These are phyloP conservation scores for Quercus phellos DNA, from an alignment of 331 rosid genomes.

Conservation along the genomic window DNA sequence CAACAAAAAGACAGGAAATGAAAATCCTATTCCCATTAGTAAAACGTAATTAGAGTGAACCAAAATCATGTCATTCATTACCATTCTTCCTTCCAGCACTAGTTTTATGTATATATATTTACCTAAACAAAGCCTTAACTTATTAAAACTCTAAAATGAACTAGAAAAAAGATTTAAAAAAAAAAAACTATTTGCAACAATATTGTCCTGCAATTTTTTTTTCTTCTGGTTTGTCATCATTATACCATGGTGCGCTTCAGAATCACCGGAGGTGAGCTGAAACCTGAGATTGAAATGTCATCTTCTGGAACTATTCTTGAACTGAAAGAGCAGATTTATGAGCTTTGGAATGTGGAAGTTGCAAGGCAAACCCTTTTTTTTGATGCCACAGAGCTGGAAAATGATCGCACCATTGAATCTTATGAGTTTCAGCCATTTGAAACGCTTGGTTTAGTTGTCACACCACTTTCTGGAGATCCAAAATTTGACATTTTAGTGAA, in stretches of 20 bases:
- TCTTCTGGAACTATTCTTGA: neutral
- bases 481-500: slow-evolving; percentile 18
- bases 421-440: neutral
- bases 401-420: neutral
- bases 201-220: too few species aligned
- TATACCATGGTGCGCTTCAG: slow-evolving; percentile 15
- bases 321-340: slow-evolving; percentile 19
- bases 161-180: too few species aligned
- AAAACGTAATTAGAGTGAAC: too few species aligned
- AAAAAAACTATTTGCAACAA: too few species aligned
- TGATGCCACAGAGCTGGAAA: neutral
- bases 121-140: too few species aligned
- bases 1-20: too few species aligned
- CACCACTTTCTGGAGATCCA: neutral
- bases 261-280: slow-evolving; percentile 28
- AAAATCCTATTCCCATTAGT: too few species aligned
- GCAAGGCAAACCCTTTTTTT: slow-evolving; percentile 22
- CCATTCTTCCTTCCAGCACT: too few species aligned
- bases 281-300: slow-evolving; percentile 5
- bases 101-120: too few species aligned
- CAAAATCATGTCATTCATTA: too few species aligned
- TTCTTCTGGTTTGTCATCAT: too few species aligned
- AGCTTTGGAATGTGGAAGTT: slow-evolving; percentile 7
- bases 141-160: too few species aligned
- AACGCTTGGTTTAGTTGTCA: slow-evolving; percentile 13